phyloP scores from a whole-genome alignment of 2,329 filamentous ascomycete species.

The Fusarium sp. region DNA sequence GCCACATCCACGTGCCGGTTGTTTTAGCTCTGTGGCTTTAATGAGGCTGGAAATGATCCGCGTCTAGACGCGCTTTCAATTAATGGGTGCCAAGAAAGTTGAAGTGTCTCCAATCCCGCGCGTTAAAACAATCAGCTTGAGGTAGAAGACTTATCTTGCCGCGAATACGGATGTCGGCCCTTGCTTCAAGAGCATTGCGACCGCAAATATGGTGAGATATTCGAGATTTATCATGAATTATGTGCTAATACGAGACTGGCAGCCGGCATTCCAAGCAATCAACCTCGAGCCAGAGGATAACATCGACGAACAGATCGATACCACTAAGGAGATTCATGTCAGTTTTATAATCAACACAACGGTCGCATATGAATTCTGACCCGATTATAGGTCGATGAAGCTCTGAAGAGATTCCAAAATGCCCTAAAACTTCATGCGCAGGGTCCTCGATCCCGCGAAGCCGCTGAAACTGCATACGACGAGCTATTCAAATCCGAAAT shows the following conservation, averaged over 20 bases:
- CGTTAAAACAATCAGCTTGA: conserved; percentile 13
- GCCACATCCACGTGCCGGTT: conserved; percentile 49
- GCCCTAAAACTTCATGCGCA: conserved; percentile 94
- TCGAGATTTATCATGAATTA: not conserved
- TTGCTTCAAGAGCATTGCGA: conserved; percentile 25
- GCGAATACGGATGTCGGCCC: conserved; percentile 44
- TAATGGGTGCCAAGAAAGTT: conserved; percentile 37
- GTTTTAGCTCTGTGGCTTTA: conserved; percentile 39
- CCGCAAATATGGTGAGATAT: conserved; percentile 45
- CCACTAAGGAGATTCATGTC: conserved; percentile 92
- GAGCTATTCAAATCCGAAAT: conserved; percentile 92
- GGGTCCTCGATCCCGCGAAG: conserved; percentile 80
- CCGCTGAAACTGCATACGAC: conserved; percentile 86
- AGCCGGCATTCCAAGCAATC: conserved; percentile 85
- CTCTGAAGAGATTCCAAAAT: conserved; percentile 92
- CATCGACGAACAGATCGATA: conserved; percentile 91
- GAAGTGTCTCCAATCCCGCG: conserved; percentile 31
- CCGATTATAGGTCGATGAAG: conserved; percentile 83
- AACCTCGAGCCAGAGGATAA: conserved; percentile 96
- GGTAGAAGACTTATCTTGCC: conserved; percentile 12
- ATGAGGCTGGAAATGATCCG: conserved; percentile 45
- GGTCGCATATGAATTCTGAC: conserved; percentile 13
- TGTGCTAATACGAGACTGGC: conserved; percentile 33
- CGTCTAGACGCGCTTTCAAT: conserved; percentile 49
- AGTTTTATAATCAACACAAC: conserved; percentile 11